Base-by-base conservation (phyloP, 2,329 filamentous ascomycete genomes). In the Claviceps africana region DNA sequence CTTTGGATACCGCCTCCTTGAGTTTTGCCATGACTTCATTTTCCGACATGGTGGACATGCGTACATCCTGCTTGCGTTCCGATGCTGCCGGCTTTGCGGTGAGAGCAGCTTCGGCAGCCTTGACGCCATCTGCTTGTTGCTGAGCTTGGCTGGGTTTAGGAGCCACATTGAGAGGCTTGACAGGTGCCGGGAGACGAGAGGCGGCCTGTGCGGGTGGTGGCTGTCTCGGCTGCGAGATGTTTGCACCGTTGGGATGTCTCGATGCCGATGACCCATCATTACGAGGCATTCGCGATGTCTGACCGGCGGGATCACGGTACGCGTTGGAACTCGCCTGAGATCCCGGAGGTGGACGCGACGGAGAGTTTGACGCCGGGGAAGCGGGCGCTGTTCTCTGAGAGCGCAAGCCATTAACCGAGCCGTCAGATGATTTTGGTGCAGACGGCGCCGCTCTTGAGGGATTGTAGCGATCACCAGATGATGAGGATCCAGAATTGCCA, bases 11-110 rank as follows among this genome's bases (percentile, higher is more conserved):
- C 8, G 93, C 91, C 58, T 95, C 88, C 65, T 90, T 86, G 51
- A 98, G 77, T 65, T 89, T 93, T 58, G 88, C 85, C 93, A 98
- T 98, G 53, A 98, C 93, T 67, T 98, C 91, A 57, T 79, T 85
- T 70, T 98, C 93, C 10, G 88, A 87, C 93, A 98, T 97, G 60
- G 87, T 94, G 39, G 91, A 97, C 89, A 98, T 96, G 64, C 93
- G 88, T 48, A 93, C 88, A 70, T 96, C 93, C 70, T 95, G 90
- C 68, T 87, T 83, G 56, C 87, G 83, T 61, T 89, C 82, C 31
- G 82, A 68, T 3, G 83, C 69, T 28, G 81, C 65, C 45, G 86
- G 85, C 70, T 95, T 93, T 62, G 91, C 84, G 17, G 86, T 91
- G 52, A 97, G 77, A 10, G 89, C 89, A 51, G 85, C 85, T 67